These are phyloP conservation scores for Kwoniella mangroviensis DNA, from an alignment of 768 basidiomycete species.

Conservation along the genomic window DNA sequence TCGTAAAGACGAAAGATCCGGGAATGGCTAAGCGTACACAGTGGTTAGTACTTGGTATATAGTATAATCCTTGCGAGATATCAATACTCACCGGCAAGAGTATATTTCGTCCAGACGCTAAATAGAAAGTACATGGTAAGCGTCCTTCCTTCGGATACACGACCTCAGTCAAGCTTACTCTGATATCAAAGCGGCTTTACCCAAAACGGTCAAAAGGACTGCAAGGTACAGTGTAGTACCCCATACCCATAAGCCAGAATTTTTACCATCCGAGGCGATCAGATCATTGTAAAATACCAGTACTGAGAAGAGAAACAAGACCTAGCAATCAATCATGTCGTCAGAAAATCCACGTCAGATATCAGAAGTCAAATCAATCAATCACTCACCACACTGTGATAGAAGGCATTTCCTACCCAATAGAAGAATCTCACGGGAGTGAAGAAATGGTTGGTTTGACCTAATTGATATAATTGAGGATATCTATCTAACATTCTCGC, in stretches of 20 bases:
- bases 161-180: slow-evolving; percentile 68
- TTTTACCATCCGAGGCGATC: slow-evolving; percentile 75
- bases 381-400: slow-evolving; percentile 56
- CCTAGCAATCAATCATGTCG: slow-evolving; percentile 60
- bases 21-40: slow-evolving; percentile 70
- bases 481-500: slow-evolving; percentile 95
- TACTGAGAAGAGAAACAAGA: slow-evolving; percentile 84
- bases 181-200: slow-evolving; percentile 94
- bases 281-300: slow-evolving; percentile 92
- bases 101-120: slow-evolving; percentile 99
- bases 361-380: too few relatives aligned
- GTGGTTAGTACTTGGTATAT: not conserved
- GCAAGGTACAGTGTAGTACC: slow-evolving; percentile 94
- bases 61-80: not conserved
- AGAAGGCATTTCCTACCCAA: slow-evolving; percentile 58
- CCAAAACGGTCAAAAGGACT: slow-evolving; percentile 90
- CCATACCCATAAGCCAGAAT: slow-evolving; percentile 98
- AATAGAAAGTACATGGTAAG: not conserved
- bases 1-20: slow-evolving; percentile 95
- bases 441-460: slow-evolving; percentile 87
- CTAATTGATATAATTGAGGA: slow-evolving; percentile 92
- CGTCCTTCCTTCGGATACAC: not conserved
- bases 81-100: slow-evolving; percentile 66
- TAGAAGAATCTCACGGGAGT: slow-evolving; percentile 57
- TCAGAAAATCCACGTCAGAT: too few relatives aligned